Evolutionary conservation across 768 basidiomycete genomes (phyloP).

Genomic region (Macrolepiota fuliginosa): DNA sequence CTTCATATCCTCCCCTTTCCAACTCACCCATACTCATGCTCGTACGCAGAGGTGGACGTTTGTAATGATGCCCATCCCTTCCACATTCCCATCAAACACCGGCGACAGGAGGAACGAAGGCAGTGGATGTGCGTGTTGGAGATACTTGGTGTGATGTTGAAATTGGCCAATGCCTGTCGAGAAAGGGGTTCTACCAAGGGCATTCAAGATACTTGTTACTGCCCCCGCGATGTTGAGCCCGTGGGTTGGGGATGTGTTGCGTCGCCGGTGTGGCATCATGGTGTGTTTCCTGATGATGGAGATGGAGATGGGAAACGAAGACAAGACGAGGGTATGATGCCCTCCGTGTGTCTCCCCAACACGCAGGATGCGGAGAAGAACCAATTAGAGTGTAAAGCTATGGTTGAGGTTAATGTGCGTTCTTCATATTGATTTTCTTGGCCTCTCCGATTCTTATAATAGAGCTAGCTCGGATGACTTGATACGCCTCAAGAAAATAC

Average conservation of each 20-base stretch:
- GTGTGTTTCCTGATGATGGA: conserved; percentile 40
- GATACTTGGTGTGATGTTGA: conserved; percentile 32
- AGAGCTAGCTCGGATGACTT: conserved; percentile 42
- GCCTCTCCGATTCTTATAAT: background rate
- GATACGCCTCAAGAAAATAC: conserved; percentile 50
- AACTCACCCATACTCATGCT: background rate
- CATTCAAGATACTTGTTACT: conserved; percentile 60
- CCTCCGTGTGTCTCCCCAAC: conserved; percentile 46
- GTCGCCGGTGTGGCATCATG: conserved; percentile 55
- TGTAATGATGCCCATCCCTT: conserved; percentile 3
- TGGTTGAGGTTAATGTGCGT: conserved; percentile 53
- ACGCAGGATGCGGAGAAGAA: conserved; percentile 75
- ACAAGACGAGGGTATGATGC: background rate
- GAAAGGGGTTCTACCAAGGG: conserved; percentile 42
- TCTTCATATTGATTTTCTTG: background rate
- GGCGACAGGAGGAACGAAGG: conserved; percentile 11
- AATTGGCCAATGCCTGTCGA: conserved; percentile 36
- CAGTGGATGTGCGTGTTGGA: conserved; percentile 27
- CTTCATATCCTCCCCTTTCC: background rate
- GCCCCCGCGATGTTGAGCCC: conserved; percentile 50
- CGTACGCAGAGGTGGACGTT: conserved; percentile 16
- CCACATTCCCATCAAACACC: conserved; percentile 15
- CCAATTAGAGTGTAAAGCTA: conserved; percentile 41
- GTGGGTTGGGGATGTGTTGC: conserved; percentile 53
- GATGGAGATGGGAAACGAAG: too few relatives aligned